phyloP scores from a whole-genome alignment of 768 basidiomycete species.

The Tremella yokohamensis region DNA sequence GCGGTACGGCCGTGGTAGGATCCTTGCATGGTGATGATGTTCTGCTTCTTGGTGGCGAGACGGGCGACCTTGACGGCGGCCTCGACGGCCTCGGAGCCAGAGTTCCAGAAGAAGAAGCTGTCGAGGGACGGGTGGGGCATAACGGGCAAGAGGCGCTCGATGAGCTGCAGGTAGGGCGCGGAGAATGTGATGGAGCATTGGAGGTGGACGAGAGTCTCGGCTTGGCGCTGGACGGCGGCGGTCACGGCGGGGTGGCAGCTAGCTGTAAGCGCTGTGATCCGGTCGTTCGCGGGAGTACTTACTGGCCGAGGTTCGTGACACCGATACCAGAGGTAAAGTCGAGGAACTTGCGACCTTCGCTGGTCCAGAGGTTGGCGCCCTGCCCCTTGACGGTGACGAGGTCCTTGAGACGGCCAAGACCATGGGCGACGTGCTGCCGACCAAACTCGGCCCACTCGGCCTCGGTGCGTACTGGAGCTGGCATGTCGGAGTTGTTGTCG shows the following conservation, averaged over 20 bases:
- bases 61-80: constrained; percentile 85
- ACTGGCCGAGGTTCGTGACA: constrained; percentile 79
- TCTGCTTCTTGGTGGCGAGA: constrained; percentile 70
- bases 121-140: constrained; percentile 90
- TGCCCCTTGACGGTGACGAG: constrained; percentile 48
- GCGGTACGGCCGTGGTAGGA: constrained; percentile 87
- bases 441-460: constrained; percentile 49
- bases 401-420: constrained; percentile 48
- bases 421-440: constrained; percentile 48
- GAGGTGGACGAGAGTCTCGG: constrained; percentile 40
- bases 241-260: constrained; percentile 43
- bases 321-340: constrained; percentile 82
- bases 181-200: constrained; percentile 77
- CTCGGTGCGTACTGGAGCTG: constrained; percentile 37
- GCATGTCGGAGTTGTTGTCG: constrained; percentile 16
- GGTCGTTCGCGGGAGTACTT: constrained; percentile 12
- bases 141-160: constrained; percentile 74
- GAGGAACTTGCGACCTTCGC: constrained; percentile 68
- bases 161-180: constrained; percentile 77
- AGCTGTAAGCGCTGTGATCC: not conserved
- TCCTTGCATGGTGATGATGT: constrained; percentile 90
- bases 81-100: constrained; percentile 90
- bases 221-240: constrained; percentile 38
- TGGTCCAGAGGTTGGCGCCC: constrained; percentile 69
- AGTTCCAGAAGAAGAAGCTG: constrained; percentile 97